These are phyloP conservation scores for Aspergillus bertholletiae DNA, from an alignment of 495 filamentous ascomycete species.

Conservation along the genomic window DNA sequence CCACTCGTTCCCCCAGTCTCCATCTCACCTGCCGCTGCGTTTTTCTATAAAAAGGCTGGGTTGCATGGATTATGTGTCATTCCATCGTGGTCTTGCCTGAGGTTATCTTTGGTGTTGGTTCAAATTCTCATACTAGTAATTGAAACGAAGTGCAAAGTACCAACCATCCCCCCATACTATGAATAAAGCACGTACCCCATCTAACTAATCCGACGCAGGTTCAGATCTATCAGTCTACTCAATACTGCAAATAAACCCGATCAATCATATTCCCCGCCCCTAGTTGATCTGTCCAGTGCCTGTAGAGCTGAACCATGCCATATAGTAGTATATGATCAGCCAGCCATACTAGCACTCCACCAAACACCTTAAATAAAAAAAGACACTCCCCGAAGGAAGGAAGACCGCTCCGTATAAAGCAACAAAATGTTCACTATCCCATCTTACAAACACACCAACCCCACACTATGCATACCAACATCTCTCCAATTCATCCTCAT, in stretches of 20 bases:
- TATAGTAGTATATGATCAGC: neutral
- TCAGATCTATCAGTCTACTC: neutral
- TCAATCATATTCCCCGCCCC: neutral
- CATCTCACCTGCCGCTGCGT: neutral
- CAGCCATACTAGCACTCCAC: neutral
- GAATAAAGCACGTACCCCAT: neutral
- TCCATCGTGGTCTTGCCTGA: neutral
- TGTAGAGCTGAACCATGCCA: neutral
- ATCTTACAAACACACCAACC: neutral
- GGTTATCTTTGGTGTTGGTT: neutral
- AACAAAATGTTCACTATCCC: neutral
- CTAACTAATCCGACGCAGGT: neutral
- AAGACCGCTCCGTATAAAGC: too few species aligned
- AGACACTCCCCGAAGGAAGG: too few species aligned
- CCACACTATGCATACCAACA: neutral
- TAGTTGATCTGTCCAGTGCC: neutral
- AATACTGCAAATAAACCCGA: neutral
- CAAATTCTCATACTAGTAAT: neutral
- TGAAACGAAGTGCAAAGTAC: neutral
- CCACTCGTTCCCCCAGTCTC: conserved; percentile 1
- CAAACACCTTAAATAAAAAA: neutral
- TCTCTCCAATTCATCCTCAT: conserved; percentile 3
- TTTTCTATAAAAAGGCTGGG: neutral
- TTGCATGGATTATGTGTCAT: neutral
- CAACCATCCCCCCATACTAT: neutral